Percentiles rank a stretch among this genome's conserved stretches.
phyloP scores from a whole-genome alignment of 495 filamentous ascomycete genomes.

The Annulohypoxylon maeteangense region DNA sequence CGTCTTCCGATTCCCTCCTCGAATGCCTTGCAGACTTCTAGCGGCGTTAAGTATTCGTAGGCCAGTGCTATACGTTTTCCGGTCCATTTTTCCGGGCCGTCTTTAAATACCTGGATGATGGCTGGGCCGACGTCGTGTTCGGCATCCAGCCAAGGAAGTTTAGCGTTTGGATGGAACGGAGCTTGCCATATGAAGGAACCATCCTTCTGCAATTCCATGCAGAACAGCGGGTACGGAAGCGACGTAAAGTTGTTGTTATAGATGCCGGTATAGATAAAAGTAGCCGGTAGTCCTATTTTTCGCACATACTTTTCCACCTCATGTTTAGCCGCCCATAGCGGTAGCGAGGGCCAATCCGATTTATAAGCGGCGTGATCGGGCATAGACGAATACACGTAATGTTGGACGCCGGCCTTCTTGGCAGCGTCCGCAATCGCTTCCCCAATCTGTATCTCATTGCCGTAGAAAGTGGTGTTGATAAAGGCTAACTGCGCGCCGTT shows the following conservation, averaged over 20 bases:
- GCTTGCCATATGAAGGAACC: slow-evolving; percentile 94
- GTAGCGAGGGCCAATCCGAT: slow-evolving; percentile 77
- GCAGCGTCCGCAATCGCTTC: slow-evolving; percentile 88
- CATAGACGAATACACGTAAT: slow-evolving; percentile 97
- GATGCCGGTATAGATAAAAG: slow-evolving; percentile 95
- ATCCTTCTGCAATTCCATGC: slow-evolving; percentile 85
- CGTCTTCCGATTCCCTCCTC: slow-evolving; percentile 78
- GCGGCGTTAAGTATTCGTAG: slow-evolving; percentile 87
- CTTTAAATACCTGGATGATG: slow-evolving; percentile 94
- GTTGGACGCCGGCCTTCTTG: slow-evolving; percentile 82
- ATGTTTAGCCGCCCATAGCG: slow-evolving; percentile 92
- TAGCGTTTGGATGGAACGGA: slow-evolving; percentile 88
- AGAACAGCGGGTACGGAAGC: slow-evolving; percentile 90
- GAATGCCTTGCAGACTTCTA: slow-evolving; percentile 83
- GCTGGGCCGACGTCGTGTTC: slow-evolving; percentile 98
- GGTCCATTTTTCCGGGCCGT: slow-evolving; percentile 87
- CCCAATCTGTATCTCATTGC: slow-evolving; percentile 91
- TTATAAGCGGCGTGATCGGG: slow-evolving; percentile 86
- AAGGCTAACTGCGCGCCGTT: slow-evolving; percentile 86
- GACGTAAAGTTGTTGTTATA: slow-evolving; percentile 99
- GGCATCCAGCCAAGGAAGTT: slow-evolving; percentile 95
- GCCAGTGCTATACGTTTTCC: slow-evolving; percentile 92
- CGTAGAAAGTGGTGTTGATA: slow-evolving; percentile 98
- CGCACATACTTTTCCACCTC: slow-evolving; percentile 91
- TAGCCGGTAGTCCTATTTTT: slow-evolving; percentile 82